Conservation (phyloP, 2,329 filamentous ascomycete genomes). For the Esteya vermicola region DNA sequence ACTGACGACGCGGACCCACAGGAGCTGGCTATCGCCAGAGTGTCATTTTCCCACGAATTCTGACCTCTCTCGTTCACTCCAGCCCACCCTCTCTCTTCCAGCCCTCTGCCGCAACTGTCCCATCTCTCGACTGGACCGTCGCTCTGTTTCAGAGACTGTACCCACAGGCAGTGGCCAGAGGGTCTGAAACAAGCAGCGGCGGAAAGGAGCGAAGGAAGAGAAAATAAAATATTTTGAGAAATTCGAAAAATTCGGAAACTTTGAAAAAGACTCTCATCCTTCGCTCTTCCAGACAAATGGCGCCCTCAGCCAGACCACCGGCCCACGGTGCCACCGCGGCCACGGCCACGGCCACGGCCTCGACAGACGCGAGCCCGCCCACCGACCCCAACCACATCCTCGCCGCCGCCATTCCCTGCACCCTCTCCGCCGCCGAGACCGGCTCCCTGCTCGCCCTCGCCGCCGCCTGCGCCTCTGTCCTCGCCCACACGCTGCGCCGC, state of each 20-base stretch:
- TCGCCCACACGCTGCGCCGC: conserved; percentile 67
- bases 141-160: no score
- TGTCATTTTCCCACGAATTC: not conserved
- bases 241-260: no score
- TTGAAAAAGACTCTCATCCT: no score
- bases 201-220: no score
- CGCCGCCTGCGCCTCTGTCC: conserved; percentile 54
- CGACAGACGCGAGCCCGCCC: not conserved
- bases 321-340: no score
- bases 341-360: not conserved
- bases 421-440: conserved; percentile 38
- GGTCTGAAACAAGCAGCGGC: no score
- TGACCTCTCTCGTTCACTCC: not conserved
- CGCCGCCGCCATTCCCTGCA: conserved; percentile 6
- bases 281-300: not conserved
- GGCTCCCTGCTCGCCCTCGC: conserved; percentile 46
- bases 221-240: no score
- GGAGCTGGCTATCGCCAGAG: no score
- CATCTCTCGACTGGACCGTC: not conserved
- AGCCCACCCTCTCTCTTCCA: not conserved
- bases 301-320: no score
- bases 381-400: conserved; percentile 1
- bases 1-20: no score
- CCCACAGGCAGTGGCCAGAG: no score
- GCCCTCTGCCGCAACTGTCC: not conserved